A percentile compares a stretch with the other conserved stretches of the same genome.
phyloP scores from a whole-genome alignment of 441 rosid genomes.

The Euphorbia schlechtendalii region DNA sequence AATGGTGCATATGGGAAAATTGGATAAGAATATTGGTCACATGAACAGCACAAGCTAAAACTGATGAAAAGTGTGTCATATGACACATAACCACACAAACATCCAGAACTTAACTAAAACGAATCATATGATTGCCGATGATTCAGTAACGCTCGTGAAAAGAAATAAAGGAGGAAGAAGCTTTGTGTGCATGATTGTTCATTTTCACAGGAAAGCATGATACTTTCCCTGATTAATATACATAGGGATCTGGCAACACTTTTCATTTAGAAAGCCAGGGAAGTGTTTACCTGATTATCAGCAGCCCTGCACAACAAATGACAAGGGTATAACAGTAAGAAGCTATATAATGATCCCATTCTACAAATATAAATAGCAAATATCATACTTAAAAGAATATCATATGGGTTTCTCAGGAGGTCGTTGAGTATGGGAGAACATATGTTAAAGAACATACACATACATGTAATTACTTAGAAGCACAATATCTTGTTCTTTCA shows the following conservation, averaged over 20 bases:
- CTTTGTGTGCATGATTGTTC: neutral
- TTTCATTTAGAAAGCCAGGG: no score
- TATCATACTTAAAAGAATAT: neutral
- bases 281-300: conserved; percentile 71
- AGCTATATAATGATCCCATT: neutral
- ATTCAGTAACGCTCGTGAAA: neutral
- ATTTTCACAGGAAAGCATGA: neutral
- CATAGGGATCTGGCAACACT: no score
- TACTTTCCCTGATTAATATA: no score
- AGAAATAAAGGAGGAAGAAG: neutral
- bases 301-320: conserved; percentile 67
- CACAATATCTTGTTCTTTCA: neutral
- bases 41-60: neutral
- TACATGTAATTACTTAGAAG: neutral
- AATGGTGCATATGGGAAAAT: neutral
- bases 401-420: conserved; percentile 6
- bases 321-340: conserved; percentile 21
- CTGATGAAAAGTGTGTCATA: neutral
- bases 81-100: neutral
- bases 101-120: neutral
- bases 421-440: neutral
- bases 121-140: neutral
- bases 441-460: neutral
- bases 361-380: neutral
- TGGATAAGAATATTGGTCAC: neutral